phyloP scores from a whole-genome alignment of 1,284 basidiomycete genomes.

The Ustilago nuda region DNA sequence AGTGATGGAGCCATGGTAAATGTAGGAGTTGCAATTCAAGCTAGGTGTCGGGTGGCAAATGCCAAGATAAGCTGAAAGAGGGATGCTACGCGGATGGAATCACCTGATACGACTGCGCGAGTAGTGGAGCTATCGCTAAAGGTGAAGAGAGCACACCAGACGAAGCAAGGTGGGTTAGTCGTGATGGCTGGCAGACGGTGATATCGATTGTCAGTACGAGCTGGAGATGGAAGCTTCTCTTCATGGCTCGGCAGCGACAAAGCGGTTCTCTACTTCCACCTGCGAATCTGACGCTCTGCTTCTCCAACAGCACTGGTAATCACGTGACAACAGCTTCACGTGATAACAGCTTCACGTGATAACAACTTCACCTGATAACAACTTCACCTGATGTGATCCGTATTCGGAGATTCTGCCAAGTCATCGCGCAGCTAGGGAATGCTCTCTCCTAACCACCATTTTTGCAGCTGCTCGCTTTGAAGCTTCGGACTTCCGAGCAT shows the following conservation, averaged over 20 bases:
- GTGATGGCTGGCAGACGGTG: slow-evolving; percentile 18
- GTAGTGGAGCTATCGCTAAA: neutral
- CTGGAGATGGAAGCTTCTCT: slow-evolving; percentile 14
- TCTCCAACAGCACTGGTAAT: slow-evolving; percentile 9
- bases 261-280: neutral
- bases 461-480: too few relatives aligned
- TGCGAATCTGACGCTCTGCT: neutral
- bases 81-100: neutral
- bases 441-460: too few relatives aligned
- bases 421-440: too few relatives aligned
- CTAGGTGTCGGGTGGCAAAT: slow-evolving; percentile 19
- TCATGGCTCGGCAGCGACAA: slow-evolving; percentile 8
- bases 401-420: too few relatives aligned
- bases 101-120: neutral
- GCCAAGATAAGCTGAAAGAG: neutral
- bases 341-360: too few relatives aligned
- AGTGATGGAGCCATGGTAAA: slow-evolving; percentile 47
- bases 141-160: slow-evolving; percentile 14
- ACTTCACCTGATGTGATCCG: too few relatives aligned
- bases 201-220: neutral
- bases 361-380: too few relatives aligned
- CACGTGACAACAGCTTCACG: too few relatives aligned
- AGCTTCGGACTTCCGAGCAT: slow-evolving; percentile 31
- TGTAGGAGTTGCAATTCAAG: neutral
- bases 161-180: slow-evolving; percentile 7